Percentiles rank a stretch among this genome's conserved stretches.
phyloP scores from a whole-genome alignment of 208 protist species.

The Leishmania tropica region DNA sequence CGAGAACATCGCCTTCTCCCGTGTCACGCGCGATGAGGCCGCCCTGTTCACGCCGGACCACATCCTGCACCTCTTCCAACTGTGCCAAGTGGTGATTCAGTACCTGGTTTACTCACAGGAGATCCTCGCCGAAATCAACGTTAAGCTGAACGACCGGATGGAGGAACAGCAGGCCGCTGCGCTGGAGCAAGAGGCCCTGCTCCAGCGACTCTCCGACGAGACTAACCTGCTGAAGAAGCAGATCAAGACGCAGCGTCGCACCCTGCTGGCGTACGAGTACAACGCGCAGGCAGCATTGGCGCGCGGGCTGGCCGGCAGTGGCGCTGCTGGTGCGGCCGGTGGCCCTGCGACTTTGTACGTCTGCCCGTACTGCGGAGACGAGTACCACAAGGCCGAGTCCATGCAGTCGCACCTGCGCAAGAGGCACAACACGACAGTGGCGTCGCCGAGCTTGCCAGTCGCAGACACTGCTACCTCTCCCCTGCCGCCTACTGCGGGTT shows the following conservation, averaged over 20 bases:
- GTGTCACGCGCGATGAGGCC: slow-evolving; percentile 85
- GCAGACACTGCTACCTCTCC: background rate
- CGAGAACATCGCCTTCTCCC: slow-evolving; percentile 89
- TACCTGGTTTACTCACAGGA: slow-evolving; percentile 92
- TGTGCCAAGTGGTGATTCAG: slow-evolving; percentile 87
- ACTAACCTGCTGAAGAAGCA: slow-evolving; percentile 71
- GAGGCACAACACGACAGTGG: slow-evolving; percentile 43
- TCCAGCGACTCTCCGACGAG: slow-evolving; percentile 59
- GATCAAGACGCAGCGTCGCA: slow-evolving; percentile 83
- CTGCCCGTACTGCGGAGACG: slow-evolving; percentile 78
- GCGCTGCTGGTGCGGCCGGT: background rate
- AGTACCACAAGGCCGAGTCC: slow-evolving; percentile 86
- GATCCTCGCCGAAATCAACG: slow-evolving; percentile 83
- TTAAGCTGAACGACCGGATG: slow-evolving; percentile 63
- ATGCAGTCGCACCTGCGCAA: slow-evolving; percentile 91
- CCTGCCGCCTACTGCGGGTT: slow-evolving; percentile 6
- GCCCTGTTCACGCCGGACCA: slow-evolving; percentile 86
- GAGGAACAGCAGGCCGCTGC: slow-evolving; percentile 46
- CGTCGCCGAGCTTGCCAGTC: background rate
- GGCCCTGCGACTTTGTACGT: slow-evolving; percentile 9
- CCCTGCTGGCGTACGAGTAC: slow-evolving; percentile 87
- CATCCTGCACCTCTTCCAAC: slow-evolving; percentile 82
- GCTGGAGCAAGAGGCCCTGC: slow-evolving; percentile 34
- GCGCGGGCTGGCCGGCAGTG: slow-evolving; percentile 9
- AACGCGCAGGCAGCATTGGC: slow-evolving; percentile 40